Evolutionary conservation across 371 early-diverging fungal genomes (phyloP), one percentile per base, ranked within the genome.

Genomic region (Syncephalis plumigaleata): DNA sequence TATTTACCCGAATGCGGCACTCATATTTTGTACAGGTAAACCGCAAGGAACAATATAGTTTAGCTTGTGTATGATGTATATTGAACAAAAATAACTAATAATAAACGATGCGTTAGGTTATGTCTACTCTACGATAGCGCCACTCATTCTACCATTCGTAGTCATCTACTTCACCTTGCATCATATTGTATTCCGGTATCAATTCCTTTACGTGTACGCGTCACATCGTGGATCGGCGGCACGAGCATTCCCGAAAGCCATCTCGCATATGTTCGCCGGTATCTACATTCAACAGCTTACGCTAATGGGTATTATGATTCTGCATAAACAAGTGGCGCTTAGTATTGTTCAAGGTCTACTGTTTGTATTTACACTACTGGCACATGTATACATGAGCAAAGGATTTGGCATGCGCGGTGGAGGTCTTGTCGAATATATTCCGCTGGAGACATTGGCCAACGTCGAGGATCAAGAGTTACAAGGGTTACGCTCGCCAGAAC

Each of bases 41-140:
- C n/a, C n/a, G n/a, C n/a, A n/a, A n/a, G n/a, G n/a, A n/a, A n/a
- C n/a, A n/a, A n/a, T n/a, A n/a, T n/a, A n/a, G n/a, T n/a, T n/a
- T n/a, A n/a, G n/a, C n/a, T n/a, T 18, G n/a, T 7, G n/a, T 15
- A 31, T 7, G n/a, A 40, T 5, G 18, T 15, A 40, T 8, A 16
- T 21, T 40, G 4, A 18, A 5, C n/a, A 40, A 40, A 7, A 8
- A 18, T 40, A 16, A 40, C 16, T 40, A 16, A 16, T 18, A 8
- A 18, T n/a, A 18, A 40, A 7, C 15, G 18, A 16, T 40, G 4
- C 5, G 4, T 7, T 46, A 40, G 40, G 40, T n/a, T 40, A 18
- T 18, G 60, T 61, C 16, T 78, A 73, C 52, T 58, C 63, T 39
- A 66, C 68, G 20, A 63, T 76, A 26, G 64, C 74, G 24, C 79